These are phyloP conservation scores for Dillenia suffruticosa DNA, from an alignment of 164 flowering plant genomes.

Conservation along the genomic window DNA sequence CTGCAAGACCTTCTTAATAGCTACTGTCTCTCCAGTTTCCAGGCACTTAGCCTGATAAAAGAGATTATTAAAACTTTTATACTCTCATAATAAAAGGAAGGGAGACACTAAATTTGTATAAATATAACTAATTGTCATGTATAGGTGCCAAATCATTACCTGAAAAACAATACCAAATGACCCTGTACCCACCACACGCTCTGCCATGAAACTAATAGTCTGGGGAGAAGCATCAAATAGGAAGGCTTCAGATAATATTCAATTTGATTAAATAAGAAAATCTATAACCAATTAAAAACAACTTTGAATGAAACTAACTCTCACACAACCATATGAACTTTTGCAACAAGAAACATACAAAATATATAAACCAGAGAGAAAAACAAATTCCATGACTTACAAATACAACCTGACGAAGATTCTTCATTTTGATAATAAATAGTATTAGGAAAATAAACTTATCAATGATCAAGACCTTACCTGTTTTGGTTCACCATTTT, in stretches of 20 bases:
- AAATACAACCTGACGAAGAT: background rate
- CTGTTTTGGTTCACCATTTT: constrained; percentile 86
- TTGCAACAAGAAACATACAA: background rate
- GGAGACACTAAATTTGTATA: background rate
- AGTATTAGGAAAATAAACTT: background rate
- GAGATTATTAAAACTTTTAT: background rate
- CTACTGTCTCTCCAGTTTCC: constrained; percentile 90
- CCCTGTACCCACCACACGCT: constrained; percentile 94
- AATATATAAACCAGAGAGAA: background rate
- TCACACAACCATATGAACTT: background rate
- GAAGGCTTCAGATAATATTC: constrained; percentile 1
- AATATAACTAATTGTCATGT: background rate
- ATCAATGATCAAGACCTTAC: constrained; percentile 24
- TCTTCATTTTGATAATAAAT: background rate
- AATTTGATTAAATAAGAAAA: background rate
- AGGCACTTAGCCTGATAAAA: constrained; percentile 80
- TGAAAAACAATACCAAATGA: constrained; percentile 95
- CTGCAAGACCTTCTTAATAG: constrained; percentile 92
- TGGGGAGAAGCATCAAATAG: constrained; percentile 26
- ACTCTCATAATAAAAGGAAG: background rate
- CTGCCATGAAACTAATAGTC: constrained; percentile 99
- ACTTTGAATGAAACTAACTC: background rate
- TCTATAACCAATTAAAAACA: background rate
- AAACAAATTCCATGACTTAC: background rate
- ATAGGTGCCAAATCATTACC: constrained; percentile 31